phyloP scores from a whole-genome alignment of 2,329 filamentous ascomycete species.

The Coleophoma eucalyptorum region DNA sequence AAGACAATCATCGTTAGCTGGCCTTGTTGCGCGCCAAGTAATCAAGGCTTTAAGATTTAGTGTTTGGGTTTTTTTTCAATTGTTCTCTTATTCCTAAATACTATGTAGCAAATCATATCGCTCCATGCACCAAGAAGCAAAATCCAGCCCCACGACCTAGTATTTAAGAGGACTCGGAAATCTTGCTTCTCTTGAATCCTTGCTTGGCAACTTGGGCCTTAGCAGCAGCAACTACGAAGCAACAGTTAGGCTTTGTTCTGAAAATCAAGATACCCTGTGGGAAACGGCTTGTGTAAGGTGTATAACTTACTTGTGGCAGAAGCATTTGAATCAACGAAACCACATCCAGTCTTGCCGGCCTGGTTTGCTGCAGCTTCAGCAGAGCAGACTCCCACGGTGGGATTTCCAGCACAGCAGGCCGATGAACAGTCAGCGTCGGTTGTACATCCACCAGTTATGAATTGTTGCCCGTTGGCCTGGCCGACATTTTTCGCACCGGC shows the following conservation, averaged over 20 bases:
- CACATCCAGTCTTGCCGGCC: constrained; percentile 33
- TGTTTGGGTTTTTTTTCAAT: too few relatives aligned
- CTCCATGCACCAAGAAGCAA: too few relatives aligned
- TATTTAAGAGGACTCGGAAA: neutral
- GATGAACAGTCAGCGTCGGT: constrained; percentile 29
- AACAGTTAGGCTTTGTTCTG: constrained; percentile 11
- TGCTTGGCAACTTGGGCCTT: constrained; percentile 29
- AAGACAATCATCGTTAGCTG: too few relatives aligned
- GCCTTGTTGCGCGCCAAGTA: too few relatives aligned
- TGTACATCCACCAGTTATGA: constrained; percentile 34
- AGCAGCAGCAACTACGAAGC: constrained; percentile 21
- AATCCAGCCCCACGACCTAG: neutral
- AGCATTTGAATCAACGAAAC: constrained; percentile 32
- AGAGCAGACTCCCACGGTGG: constrained; percentile 30
- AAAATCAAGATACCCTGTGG: neutral
- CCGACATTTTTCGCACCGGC: constrained; percentile 32
- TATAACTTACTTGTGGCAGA: constrained; percentile 5
- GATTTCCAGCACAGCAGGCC: constrained; percentile 28
- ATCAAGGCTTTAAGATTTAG: too few relatives aligned
- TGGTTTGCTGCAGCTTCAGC: constrained; percentile 30
- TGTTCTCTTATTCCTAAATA: too few relatives aligned
- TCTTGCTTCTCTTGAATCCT: constrained; percentile 23
- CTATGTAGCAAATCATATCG: too few relatives aligned
- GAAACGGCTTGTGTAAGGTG: constrained; percentile 3
- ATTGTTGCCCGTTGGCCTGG: constrained; percentile 28